These are phyloP conservation scores for Linum trigynum DNA, from an alignment of 345 rosid genomes.

Conservation along the genomic window DNA sequence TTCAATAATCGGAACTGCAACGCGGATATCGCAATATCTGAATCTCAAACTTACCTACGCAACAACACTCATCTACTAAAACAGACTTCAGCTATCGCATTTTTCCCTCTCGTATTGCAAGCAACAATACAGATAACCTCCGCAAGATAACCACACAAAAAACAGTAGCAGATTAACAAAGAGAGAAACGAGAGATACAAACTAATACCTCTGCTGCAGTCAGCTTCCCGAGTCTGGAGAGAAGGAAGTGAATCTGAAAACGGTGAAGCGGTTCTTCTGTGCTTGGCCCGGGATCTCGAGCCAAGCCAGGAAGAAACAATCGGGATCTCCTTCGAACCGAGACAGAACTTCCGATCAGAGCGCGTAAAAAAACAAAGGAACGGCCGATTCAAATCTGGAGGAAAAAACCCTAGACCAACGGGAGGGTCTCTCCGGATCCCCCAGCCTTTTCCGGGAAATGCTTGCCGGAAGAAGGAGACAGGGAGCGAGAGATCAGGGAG, in stretches of 20 bases:
- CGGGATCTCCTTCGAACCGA: slow-evolving; percentile 21
- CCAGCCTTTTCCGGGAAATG: neutral
- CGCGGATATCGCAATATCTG: neutral
- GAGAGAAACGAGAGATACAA: neutral
- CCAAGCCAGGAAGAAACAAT: slow-evolving; percentile 55
- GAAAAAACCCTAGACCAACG: slow-evolving; percentile 27
- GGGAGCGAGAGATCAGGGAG: slow-evolving; percentile 12
- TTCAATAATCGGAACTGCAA: neutral
- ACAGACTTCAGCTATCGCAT: neutral
- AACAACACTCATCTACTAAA: neutral
- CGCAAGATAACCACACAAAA: neutral
- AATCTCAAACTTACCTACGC: neutral
- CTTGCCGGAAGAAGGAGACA: neutral
- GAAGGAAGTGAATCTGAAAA: slow-evolving; percentile 15
- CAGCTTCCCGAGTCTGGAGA: neutral
- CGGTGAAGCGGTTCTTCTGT: slow-evolving; percentile 47
- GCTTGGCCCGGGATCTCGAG: slow-evolving; percentile 96
- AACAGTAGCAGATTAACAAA: neutral
- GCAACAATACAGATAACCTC: slow-evolving; percentile 13
- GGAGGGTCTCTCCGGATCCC: neutral
- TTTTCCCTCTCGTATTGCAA: slow-evolving; percentile 1
- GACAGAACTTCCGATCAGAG: neutral
- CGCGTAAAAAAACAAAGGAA: neutral
- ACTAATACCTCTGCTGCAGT: slow-evolving; percentile 11
- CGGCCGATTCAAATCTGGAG: neutral